Evolutionary conservation across 2,329 filamentous ascomycete species (phyloP).

Genomic region (Xylariaceae sp.): DNA sequence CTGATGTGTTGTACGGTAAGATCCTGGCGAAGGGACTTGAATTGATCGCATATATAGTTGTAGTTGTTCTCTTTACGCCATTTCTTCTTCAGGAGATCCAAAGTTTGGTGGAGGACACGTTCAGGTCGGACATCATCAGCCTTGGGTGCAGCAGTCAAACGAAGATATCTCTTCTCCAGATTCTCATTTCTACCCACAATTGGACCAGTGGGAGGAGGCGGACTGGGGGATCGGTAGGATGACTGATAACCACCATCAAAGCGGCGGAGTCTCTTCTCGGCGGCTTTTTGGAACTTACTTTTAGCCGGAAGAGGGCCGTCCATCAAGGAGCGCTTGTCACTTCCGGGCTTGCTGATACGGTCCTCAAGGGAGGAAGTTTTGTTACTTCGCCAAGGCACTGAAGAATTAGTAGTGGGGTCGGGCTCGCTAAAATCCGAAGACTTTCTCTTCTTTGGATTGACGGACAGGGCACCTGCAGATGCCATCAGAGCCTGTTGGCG

Average conservation of each 20-base stretch:
- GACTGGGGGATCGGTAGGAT: constrained; percentile 54
- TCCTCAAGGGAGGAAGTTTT: constrained; percentile 62
- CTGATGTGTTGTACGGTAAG: constrained; percentile 96
- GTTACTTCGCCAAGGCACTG: constrained; percentile 76
- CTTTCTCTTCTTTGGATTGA: constrained; percentile 74
- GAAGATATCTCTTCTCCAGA: constrained; percentile 92
- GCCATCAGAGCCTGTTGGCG: constrained; percentile 50
- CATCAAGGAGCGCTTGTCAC: constrained; percentile 45
- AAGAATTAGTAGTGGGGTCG: constrained; percentile 48
- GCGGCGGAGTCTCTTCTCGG: constrained; percentile 86
- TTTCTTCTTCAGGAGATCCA: constrained; percentile 88
- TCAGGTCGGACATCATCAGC: constrained; percentile 86
- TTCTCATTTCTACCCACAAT: constrained; percentile 81
- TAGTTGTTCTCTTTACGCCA: constrained; percentile 95
- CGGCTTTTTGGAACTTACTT: constrained; percentile 87
- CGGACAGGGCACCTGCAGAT: constrained; percentile 15
- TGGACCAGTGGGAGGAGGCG: constrained; percentile 61
- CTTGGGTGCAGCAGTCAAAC: constrained; percentile 85
- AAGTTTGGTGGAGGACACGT: constrained; percentile 72
- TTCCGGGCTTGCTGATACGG: constrained; percentile 64
- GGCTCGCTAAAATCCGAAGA: constrained; percentile 61
- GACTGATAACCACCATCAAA: constrained; percentile 69
- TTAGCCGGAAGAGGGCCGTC: constrained; percentile 45
- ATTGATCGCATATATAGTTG: constrained; percentile 96
- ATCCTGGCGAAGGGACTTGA: constrained; percentile 97